Evolutionary conservation across 352 stramenopile species (phyloP), one percentile per base, ranked within the genome.

Genomic region (Globisporangium okanoganense): DNA sequence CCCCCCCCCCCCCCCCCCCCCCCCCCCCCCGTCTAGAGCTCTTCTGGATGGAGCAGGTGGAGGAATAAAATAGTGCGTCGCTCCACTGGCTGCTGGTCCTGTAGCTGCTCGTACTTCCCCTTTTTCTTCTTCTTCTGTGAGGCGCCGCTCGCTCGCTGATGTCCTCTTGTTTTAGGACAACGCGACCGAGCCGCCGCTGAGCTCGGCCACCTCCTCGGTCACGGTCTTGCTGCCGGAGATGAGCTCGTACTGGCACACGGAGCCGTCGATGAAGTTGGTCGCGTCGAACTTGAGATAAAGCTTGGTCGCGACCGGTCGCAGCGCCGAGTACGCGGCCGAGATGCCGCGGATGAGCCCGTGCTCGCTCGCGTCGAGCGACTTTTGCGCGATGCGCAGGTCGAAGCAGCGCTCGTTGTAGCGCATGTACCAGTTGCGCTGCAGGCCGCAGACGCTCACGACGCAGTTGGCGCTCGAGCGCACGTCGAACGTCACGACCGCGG

Each of bases 221-320:
- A 88, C 67, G 5, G 61, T 80, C 75, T 92, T 92, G 67, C 58
- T 78, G 58, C 79, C 82, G 5, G 72, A 73, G 16, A 89, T 63
- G 56, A 92, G 78, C 65, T 88, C 70, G 64, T 92, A 92, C 64
- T 85, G 58, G 69, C 82, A 92, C 44, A 57, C 67, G 10, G 69
- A 78, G 58, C 73, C 78, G 68, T 88, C 76, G 55, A 92, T 90
- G 36, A 87, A 87, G 67, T 92, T 92, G 29, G 70, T 78, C 41
- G 75, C 66, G 67, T 92, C 82, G 54, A 92, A 92, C 61, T 92
- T 92, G 52, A 92, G 72, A 63, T 90, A 92, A 48, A 92, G 67
- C 53, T 83, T 87, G 20, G 65, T 72, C 33, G 82, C 82, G 24
- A 87, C 74, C 1, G 78, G 82, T 14, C 71, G 73, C 16, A 65